Percentiles rank a stretch among this genome's conserved stretches.
These are phyloP conservation scores for Phaeodactylum tricornutum DNA, from an alignment of 108 stramenopile genomes.

Conservation along the genomic window DNA sequence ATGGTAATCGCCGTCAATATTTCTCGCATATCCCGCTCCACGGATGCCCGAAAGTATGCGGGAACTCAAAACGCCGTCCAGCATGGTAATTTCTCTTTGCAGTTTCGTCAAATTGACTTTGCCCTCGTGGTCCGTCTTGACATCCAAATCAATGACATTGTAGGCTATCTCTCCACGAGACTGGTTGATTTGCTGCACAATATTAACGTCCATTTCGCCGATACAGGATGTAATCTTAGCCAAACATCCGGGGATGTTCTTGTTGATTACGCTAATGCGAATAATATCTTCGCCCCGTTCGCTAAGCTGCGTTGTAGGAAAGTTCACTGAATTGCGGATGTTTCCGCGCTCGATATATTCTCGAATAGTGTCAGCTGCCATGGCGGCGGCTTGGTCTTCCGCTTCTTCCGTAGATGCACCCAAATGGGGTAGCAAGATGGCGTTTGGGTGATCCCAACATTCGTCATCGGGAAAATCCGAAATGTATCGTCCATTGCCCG, in stretches of 20 bases:
- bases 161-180: slow-evolving; percentile 55
- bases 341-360: slow-evolving; percentile 51
- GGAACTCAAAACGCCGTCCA: slow-evolving; percentile 48
- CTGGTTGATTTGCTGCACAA: slow-evolving; percentile 67
- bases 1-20: slow-evolving; percentile 40
- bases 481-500: slow-evolving; percentile 39
- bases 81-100: slow-evolving; percentile 51
- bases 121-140: slow-evolving; percentile 8
- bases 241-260: slow-evolving; percentile 57
- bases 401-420: slow-evolving; percentile 80
- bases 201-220: slow-evolving; percentile 45
- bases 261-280: slow-evolving; percentile 50
- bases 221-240: slow-evolving; percentile 42
- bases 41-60: slow-evolving; percentile 38
- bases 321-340: slow-evolving; percentile 64
- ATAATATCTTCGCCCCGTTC: slow-evolving; percentile 14
- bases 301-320: slow-evolving; percentile 33
- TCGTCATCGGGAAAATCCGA: slow-evolving; percentile 56
- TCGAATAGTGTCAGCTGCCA: slow-evolving; percentile 57
- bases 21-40: slow-evolving; percentile 44
- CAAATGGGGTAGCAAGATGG: slow-evolving; percentile 64
- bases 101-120: slow-evolving; percentile 31
- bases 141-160: slow-evolving; percentile 59
- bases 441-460: slow-evolving; percentile 49
- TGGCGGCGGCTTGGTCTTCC: slow-evolving; percentile 48